phyloP scores from a whole-genome alignment of 2,329 filamentous ascomycete species.

The Penicillium sp. region DNA sequence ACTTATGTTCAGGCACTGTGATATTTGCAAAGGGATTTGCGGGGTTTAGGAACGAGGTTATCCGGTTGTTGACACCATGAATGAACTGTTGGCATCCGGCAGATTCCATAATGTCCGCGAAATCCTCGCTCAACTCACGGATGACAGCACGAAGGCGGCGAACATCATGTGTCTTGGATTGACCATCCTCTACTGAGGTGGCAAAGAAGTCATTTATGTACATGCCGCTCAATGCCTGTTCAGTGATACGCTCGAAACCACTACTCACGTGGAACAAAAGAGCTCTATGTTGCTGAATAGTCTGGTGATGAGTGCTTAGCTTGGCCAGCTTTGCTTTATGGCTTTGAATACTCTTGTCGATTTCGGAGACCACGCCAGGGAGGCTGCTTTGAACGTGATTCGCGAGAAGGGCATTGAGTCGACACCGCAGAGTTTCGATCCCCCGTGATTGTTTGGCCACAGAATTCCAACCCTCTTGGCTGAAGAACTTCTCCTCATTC shows the following conservation, averaged over 20 bases:
- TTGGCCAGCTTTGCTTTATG: constrained; percentile 32
- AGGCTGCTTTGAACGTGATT: background rate
- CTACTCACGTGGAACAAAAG: constrained; percentile 26
- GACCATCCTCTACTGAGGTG: constrained; percentile 1
- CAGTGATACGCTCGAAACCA: background rate
- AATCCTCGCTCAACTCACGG: constrained; percentile 27
- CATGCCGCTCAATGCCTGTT: background rate
- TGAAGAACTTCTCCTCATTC: constrained; percentile 13
- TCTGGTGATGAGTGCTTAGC: constrained; percentile 27
- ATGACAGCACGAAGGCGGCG: constrained; percentile 32
- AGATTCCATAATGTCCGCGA: constrained; percentile 26
- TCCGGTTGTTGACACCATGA: background rate
- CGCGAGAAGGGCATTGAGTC: background rate
- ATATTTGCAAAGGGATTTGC: background rate
- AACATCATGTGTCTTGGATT: constrained; percentile 14
- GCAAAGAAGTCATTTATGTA: background rate
- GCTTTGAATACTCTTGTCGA: background rate
- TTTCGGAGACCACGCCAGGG: background rate
- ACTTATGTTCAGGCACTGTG: background rate
- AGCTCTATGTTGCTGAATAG: constrained; percentile 24
- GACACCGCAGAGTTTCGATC: background rate
- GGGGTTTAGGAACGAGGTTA: too few relatives aligned
- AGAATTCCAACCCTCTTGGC: constrained; percentile 28
- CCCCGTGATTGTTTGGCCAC: background rate
- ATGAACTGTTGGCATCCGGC: constrained; percentile 14